A percentile compares a stretch with the other conserved stretches of the same genome.
Conservation (phyloP, 2,329 filamentous ascomycete genomes). For the Colletotrichum spaethianum region DNA sequence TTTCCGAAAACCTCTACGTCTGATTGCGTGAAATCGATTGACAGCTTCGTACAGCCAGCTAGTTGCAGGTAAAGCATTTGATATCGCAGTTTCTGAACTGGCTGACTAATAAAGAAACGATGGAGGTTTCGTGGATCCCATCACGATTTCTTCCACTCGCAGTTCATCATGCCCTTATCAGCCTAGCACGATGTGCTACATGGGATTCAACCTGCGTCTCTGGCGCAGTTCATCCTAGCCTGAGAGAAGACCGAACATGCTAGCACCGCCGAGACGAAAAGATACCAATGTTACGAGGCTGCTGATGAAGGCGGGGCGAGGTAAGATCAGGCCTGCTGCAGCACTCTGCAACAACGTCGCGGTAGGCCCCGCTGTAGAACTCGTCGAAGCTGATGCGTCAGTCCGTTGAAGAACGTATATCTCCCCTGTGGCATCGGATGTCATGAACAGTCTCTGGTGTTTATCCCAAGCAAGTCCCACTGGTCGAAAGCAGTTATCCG, state of each 20-base stretch:
- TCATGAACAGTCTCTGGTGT: constrained; percentile 65
- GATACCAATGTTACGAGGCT: background rate
- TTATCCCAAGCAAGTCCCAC: constrained; percentile 60
- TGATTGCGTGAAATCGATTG: background rate
- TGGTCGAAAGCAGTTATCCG: constrained; percentile 65
- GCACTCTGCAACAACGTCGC: background rate
- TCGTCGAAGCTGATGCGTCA: background rate
- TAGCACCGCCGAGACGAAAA: background rate
- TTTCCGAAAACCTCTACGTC: background rate
- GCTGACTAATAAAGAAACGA: background rate
- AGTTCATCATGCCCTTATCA: too few relatives aligned
- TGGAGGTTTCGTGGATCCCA: background rate
- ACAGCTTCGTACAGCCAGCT: background rate
- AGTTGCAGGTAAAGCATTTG: background rate
- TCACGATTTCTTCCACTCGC: background rate
- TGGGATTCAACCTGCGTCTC: background rate
- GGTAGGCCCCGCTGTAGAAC: too few relatives aligned
- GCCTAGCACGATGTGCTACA: background rate
- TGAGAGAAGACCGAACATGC: background rate
- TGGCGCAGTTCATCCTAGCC: background rate
- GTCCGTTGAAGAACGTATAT: constrained; percentile 60
- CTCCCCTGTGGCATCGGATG: constrained; percentile 68
- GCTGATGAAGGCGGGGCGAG: background rate
- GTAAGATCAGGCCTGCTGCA: background rate
- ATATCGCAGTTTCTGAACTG: background rate